Percentiles rank a stretch among this genome's conserved stretches.
phyloP scores from a whole-genome alignment of 2,329 filamentous ascomycete species.

The Xylariaceae sp. region DNA sequence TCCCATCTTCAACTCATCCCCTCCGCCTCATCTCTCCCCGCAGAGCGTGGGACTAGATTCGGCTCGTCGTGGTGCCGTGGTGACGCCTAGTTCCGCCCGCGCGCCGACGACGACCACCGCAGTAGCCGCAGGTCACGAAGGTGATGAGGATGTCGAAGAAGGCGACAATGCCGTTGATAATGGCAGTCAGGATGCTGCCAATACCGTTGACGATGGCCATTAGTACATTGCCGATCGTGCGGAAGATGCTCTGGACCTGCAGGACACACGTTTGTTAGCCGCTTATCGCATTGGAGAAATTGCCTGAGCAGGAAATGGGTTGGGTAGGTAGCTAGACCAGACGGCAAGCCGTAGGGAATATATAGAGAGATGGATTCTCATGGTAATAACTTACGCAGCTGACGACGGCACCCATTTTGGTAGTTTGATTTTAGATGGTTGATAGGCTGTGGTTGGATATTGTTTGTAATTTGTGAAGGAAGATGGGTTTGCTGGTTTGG shows the following conservation, averaged over 20 bases:
- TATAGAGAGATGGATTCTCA: too few species aligned
- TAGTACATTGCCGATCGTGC: slow-evolving; percentile 68
- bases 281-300: neutral
- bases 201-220: slow-evolving; percentile 74
- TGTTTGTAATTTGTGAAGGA: too few species aligned
- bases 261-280: slow-evolving; percentile 30
- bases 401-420: slow-evolving; percentile 80
- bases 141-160: slow-evolving; percentile 71
- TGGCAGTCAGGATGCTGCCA: slow-evolving; percentile 66
- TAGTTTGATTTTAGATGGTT: slow-evolving; percentile 27
- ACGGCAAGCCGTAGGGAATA: too few species aligned
- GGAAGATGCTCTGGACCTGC: slow-evolving; percentile 65
- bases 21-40: neutral
- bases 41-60: slow-evolving; percentile 35
- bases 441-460: slow-evolving; percentile 16
- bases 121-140: slow-evolving; percentile 65
- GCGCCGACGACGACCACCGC: slow-evolving; percentile 34
- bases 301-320: neutral
- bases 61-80: slow-evolving; percentile 41
- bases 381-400: slow-evolving; percentile 84
- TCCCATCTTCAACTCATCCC: neutral
- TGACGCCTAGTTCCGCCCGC: slow-evolving; percentile 31
- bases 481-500: slow-evolving; percentile 7
- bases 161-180: slow-evolving; percentile 70
- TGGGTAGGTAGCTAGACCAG: too few species aligned